Base-by-base conservation (phyloP, 768 basidiomycete genomes). In the Xanthoconium stramineum region DNA sequence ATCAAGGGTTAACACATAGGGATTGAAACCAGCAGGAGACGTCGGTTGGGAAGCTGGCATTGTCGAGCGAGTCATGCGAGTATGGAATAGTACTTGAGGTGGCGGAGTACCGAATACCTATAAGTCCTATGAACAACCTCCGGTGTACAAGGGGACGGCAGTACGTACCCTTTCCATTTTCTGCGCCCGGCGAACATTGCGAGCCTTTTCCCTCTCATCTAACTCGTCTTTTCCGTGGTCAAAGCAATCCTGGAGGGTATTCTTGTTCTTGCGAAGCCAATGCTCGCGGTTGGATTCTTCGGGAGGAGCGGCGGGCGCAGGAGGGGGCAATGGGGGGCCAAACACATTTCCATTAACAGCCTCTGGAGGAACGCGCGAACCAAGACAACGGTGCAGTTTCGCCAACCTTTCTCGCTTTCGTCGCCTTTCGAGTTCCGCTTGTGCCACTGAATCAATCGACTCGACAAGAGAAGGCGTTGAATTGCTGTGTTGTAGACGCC, bases 41-140 rank as follows among this genome's bases (percentile, higher is more conserved):
- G 63, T n/a, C 6, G 66, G 62, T 24, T 69, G 67, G 47, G 65
- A 69, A 68, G n/a, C 72, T 60, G 59, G 61, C 15, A 54, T 44
- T 10, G 50, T 58, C 15, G 76, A 75, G 14, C 79, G 76, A 35
- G 69, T 73, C 30, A 77, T 77, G 37, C 84, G 83, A 12, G 87
- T 86, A 70, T 84, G 86, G 65, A 84, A 93, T n/a, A 93, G 77
- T 2, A 79, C 82, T 59, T 89, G 88, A 3, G 91, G 91, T 35
- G 91, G 91, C 5, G 83, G 84, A 29, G 84, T 83, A 52, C 91
- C 91, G 64, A 94, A 93, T 61, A 94, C 80, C 91, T 93, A 65
- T 9, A 13, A 14, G 47, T 43, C 52, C 39, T 40, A 24, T 52
- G 45, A 60, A 60, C 44, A 24, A 24, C 33, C 30, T 45, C 30